Evolutionary conservation across 768 basidiomycete genomes (phyloP).

Genomic region (Mycena leptocephala): DNA sequence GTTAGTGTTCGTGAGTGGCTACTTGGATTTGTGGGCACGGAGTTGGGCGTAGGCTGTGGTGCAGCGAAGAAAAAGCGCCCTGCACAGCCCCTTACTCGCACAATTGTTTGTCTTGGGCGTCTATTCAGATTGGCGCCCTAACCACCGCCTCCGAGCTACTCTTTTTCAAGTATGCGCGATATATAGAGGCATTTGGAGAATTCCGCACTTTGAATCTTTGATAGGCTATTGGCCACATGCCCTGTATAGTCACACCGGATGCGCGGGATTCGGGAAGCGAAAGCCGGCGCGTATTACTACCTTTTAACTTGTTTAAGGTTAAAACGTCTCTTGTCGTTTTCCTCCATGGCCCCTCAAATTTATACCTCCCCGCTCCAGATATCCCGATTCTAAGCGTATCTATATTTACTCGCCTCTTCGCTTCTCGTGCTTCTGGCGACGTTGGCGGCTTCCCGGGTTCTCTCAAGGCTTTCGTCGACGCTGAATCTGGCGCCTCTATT

Average conservation of each 20-base stretch:
- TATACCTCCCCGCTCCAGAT: slow-evolving; percentile 63
- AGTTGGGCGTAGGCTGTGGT: slow-evolving; percentile 15
- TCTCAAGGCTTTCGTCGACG: slow-evolving; percentile 77
- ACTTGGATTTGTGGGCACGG: no score
- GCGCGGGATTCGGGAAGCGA: not conserved
- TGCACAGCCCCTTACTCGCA: no score
- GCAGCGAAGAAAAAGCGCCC: no score
- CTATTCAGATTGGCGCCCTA: no score
- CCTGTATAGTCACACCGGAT: not conserved
- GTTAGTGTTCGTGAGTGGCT: no score
- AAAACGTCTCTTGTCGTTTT: slow-evolving; percentile 4
- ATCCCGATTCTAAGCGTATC: slow-evolving; percentile 59
- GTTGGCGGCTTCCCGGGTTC: slow-evolving; percentile 62
- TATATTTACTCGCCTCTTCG: slow-evolving; percentile 67
- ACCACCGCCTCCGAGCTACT: no score
- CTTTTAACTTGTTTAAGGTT: not conserved
- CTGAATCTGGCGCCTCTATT: slow-evolving; percentile 68
- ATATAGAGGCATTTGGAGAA: no score
- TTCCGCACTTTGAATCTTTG: no score
- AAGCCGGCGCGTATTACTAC: not conserved
- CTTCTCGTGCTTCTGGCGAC: slow-evolving; percentile 43
- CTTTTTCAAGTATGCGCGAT: no score
- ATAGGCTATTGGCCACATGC: no score
- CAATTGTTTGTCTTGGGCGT: no score
- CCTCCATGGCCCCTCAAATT: slow-evolving; percentile 55